A percentile compares a stretch with the other conserved stretches of the same genome.
These are phyloP conservation scores for Chlorella sp. DNA, from an alignment of 139 green algal genomes.

Conservation along the genomic window DNA sequence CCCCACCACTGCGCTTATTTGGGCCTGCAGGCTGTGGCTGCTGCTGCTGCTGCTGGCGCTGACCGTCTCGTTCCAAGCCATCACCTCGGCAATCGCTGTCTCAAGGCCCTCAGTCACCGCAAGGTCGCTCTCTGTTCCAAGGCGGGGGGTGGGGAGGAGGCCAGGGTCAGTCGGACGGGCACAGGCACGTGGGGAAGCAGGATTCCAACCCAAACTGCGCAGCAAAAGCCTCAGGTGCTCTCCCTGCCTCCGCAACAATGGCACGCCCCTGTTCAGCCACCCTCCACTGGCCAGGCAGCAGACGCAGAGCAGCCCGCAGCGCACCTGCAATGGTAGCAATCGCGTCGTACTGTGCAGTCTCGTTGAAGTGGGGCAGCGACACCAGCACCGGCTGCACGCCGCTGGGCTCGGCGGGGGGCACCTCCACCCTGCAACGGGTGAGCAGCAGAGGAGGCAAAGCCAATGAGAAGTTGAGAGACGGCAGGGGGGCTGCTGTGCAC, in stretches of 20 bases:
- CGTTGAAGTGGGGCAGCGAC: not conserved
- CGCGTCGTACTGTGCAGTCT: not conserved
- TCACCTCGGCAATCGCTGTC: not conserved
- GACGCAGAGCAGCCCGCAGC: too few relatives aligned
- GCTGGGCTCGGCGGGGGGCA: not conserved
- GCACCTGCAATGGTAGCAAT: not conserved
- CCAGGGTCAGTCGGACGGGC: too few relatives aligned
- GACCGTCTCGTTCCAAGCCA: not conserved
- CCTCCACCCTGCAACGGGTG: not conserved
- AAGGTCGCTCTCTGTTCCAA: slow-evolving; percentile 7
- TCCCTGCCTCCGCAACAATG: too few relatives aligned
- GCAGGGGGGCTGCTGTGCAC: not conserved
- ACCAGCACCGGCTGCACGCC: slow-evolving; percentile 6
- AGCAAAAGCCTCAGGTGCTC: too few relatives aligned
- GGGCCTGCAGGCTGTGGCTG: too few relatives aligned
- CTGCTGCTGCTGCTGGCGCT: not conserved
- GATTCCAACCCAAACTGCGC: too few relatives aligned
- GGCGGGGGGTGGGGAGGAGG: not conserved
- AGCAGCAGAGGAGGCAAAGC: not conserved
- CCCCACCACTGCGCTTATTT: too few relatives aligned
- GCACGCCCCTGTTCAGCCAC: too few relatives aligned
- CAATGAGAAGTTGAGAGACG: not conserved
- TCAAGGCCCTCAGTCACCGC: not conserved
- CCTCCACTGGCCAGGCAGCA: too few relatives aligned
- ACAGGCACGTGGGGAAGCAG: too few relatives aligned